Percentiles rank a stretch among this genome's conserved stretches.
phyloP scores from a whole-genome alignment of 805 yeast genomes.

The Kodamaea lidongshanica region DNA sequence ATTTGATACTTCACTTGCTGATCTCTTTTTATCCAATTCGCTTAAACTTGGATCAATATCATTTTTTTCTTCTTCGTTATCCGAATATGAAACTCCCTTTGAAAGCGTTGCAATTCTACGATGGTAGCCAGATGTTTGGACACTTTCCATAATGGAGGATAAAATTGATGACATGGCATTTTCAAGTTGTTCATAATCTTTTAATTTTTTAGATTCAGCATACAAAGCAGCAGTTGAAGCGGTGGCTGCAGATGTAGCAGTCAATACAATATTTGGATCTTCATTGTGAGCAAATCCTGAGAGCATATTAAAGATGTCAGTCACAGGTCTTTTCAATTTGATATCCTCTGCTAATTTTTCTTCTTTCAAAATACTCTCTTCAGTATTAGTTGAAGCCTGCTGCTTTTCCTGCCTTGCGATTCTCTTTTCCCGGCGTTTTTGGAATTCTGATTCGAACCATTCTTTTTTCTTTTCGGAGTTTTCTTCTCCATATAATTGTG shows the following conservation, averaged over 20 bases:
- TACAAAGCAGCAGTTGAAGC: slow-evolving; percentile 35
- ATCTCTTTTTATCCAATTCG: slow-evolving; percentile 5
- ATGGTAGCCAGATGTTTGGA: slow-evolving; percentile 17
- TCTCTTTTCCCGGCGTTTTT: slow-evolving; percentile 56
- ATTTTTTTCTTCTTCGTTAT: slow-evolving; percentile 1
- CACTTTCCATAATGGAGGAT: slow-evolving; percentile 18
- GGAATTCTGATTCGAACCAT: slow-evolving; percentile 77
- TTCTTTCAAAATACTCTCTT: slow-evolving; percentile 13
- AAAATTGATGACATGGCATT: slow-evolving; percentile 19
- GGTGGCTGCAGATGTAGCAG: slow-evolving; percentile 32
- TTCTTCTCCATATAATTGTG: slow-evolving; percentile 53
- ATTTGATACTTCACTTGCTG: background rate
- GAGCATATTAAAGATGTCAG: slow-evolving; percentile 32
- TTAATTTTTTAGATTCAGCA: slow-evolving; percentile 18
- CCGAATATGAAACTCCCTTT: slow-evolving; percentile 11
- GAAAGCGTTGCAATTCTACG: slow-evolving; percentile 20
- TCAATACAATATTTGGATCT: slow-evolving; percentile 27
- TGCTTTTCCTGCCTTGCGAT: slow-evolving; percentile 17
- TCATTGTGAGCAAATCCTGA: slow-evolving; percentile 28
- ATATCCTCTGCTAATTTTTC: slow-evolving; percentile 19
- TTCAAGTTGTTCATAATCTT: slow-evolving; percentile 19
- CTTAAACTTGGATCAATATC: slow-evolving; percentile 6
- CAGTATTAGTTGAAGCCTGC: slow-evolving; percentile 6
- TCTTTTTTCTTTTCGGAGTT: slow-evolving; percentile 47
- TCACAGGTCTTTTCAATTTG: slow-evolving; percentile 19